These are phyloP conservation scores for Hydrangea macrophylla DNA, from an alignment of 148 eudicot genomes.

Conservation along the genomic window DNA sequence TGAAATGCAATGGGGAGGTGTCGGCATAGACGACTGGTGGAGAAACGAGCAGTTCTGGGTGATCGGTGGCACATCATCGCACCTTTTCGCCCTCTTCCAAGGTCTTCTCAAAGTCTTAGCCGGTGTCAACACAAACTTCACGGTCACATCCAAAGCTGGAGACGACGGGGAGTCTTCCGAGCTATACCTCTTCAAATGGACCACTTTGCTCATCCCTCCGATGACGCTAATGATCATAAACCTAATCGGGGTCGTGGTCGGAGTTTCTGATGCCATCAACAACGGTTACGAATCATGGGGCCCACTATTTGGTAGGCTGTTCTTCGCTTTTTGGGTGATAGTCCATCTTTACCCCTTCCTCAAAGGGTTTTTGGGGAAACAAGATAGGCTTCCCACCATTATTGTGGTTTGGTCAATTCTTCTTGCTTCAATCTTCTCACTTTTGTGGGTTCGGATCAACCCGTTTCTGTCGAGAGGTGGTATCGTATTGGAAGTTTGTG, in stretches of 20 bases:
- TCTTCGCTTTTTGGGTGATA: constrained; percentile 73
- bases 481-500: constrained; percentile 66
- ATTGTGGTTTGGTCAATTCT: constrained; percentile 73
- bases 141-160: constrained; percentile 90
- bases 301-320: constrained; percentile 57
- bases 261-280: constrained; percentile 65
- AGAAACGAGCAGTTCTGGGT: constrained; percentile 99
- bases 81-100: constrained; percentile 89
- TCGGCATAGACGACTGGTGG: constrained; percentile 94
- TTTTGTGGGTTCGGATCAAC: constrained; percentile 69
- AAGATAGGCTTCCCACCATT: constrained; percentile 56
- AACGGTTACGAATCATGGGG: constrained; percentile 79
- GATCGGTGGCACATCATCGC: constrained; percentile 90
- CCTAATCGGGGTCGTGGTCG: constrained; percentile 59
- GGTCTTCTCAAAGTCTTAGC: constrained; percentile 96
- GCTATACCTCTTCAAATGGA: constrained; percentile 74
- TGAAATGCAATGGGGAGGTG: constrained; percentile 98
- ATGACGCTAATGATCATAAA: constrained; percentile 61
- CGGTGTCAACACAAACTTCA: constrained; percentile 91
- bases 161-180: constrained; percentile 72
- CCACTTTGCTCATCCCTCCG: constrained; percentile 58
- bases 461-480: constrained; percentile 59
- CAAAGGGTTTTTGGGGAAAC: constrained; percentile 74
- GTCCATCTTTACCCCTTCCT: constrained; percentile 76
- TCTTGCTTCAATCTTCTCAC: constrained; percentile 67